Conservation (phyloP, 2,329 filamentous ascomycete genomes). For the Neurospora sp. region DNA sequence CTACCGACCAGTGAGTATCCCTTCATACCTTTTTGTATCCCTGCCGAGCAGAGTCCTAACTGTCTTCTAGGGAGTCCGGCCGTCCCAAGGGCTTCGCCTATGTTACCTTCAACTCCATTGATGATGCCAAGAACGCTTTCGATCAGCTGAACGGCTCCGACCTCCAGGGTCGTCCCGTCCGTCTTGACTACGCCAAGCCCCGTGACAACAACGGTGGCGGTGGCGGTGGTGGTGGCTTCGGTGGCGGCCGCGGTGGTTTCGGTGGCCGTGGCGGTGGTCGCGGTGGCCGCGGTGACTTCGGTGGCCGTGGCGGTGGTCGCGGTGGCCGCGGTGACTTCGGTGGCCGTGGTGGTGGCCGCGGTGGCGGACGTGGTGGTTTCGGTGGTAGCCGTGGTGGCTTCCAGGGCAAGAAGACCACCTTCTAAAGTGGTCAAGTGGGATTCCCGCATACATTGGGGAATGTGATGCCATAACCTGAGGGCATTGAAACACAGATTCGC, state of each 20-base stretch:
- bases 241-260: slow-evolving; percentile 36
- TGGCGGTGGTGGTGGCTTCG: slow-evolving; percentile 39
- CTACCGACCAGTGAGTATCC: slow-evolving; percentile 61
- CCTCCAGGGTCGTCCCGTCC: slow-evolving; percentile 62
- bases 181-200: slow-evolving; percentile 70
- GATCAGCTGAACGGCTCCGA: slow-evolving; percentile 50
- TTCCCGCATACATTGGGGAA: slow-evolving; percentile 27
- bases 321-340: slow-evolving; percentile 36
- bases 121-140: slow-evolving; percentile 71
- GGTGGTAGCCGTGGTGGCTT: slow-evolving; percentile 44
- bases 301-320: slow-evolving; percentile 28
- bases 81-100: slow-evolving; percentile 90
- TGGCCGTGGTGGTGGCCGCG: slow-evolving; percentile 39
- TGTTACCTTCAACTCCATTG: slow-evolving; percentile 69
- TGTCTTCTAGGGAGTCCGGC: slow-evolving; percentile 54
- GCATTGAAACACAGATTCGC: slow-evolving; percentile 30
- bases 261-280: slow-evolving; percentile 43
- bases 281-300: slow-evolving; percentile 34
- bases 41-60: slow-evolving; percentile 21
- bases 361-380: slow-evolving; percentile 41
- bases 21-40: not conserved
- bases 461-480: slow-evolving; percentile 26
- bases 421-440: slow-evolving; percentile 22
- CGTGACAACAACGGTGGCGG: slow-evolving; percentile 42
- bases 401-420: slow-evolving; percentile 67